phyloP scores from a whole-genome alignment of 1,284 basidiomycete genomes.

The Ceratobasidium sp. region DNA sequence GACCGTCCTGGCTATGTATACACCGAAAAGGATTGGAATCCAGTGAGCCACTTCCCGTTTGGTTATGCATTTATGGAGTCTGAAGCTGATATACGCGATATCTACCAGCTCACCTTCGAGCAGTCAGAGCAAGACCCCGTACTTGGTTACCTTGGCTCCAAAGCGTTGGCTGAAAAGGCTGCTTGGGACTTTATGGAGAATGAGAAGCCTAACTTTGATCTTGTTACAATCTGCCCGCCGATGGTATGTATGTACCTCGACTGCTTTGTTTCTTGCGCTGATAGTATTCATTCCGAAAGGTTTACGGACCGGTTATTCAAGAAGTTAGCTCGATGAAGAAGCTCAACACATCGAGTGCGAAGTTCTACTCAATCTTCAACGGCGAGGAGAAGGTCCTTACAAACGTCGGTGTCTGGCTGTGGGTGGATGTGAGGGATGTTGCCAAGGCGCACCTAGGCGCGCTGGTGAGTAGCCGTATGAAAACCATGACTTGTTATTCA shows the following conservation, averaged over 20 bases:
- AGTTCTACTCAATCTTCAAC: not conserved
- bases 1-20: constrained; percentile 47
- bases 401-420: not conserved
- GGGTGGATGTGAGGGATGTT: not conserved
- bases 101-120: constrained; percentile 33
- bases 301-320: constrained; percentile 2
- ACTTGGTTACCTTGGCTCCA: constrained; percentile 49
- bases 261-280: not conserved
- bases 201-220: constrained; percentile 42
- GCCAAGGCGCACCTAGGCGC: constrained; percentile 14
- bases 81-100: not conserved
- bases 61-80: not conserved
- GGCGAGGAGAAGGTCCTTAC: not conserved
- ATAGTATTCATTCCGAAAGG: not conserved
- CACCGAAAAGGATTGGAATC: constrained; percentile 53
- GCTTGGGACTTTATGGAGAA: constrained; percentile 45
- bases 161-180: constrained; percentile 49
- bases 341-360: not conserved
- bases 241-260: constrained; percentile 23
- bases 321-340: not conserved
- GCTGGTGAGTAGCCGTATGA: not conserved
- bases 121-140: constrained; percentile 27
- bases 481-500: not conserved
- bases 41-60: constrained; percentile 48
- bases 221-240: constrained; percentile 42